Evolutionary conservation across 2,329 filamentous ascomycete species (phyloP).

Genomic region (Zymoseptoria pseudotritici): DNA sequence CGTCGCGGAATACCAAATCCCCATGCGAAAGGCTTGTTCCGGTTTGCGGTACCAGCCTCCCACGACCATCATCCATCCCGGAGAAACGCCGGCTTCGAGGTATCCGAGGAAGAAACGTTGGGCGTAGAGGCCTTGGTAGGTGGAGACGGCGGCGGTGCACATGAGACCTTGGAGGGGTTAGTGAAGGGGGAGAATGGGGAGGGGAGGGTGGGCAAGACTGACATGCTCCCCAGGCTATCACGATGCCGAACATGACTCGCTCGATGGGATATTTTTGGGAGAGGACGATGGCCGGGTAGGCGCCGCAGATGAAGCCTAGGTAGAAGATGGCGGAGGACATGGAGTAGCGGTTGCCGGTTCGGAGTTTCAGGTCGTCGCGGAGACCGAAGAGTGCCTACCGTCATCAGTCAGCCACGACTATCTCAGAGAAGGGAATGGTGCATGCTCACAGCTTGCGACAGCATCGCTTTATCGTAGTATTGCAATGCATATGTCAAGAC

Average conservation of each 20-base stretch:
- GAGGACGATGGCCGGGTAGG: slow-evolving; percentile 38
- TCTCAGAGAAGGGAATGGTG: neutral
- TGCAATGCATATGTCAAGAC: slow-evolving; percentile 41
- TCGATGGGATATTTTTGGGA: slow-evolving; percentile 43
- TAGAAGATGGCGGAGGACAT: slow-evolving; percentile 43
- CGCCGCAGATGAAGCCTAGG: slow-evolving; percentile 42
- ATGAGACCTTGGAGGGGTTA: slow-evolving; percentile 21
- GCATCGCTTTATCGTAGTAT: slow-evolving; percentile 48
- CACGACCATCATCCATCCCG: slow-evolving; percentile 50
- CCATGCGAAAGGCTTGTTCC: slow-evolving; percentile 25
- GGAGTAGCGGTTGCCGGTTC: slow-evolving; percentile 38
- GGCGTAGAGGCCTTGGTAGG: slow-evolving; percentile 34
- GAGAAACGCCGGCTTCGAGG: slow-evolving; percentile 49
- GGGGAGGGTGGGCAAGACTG: neutral
- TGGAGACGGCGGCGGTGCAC: slow-evolving; percentile 32
- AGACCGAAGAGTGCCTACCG: slow-evolving; percentile 37
- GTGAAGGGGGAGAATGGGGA: neutral
- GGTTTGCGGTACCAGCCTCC: slow-evolving; percentile 22
- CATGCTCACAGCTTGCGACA: slow-evolving; percentile 43
- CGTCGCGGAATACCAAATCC: slow-evolving; percentile 31
- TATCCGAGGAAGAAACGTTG: slow-evolving; percentile 52
- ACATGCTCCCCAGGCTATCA: slow-evolving; percentile 33
- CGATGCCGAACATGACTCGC: slow-evolving; percentile 36
- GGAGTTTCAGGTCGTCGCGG: slow-evolving; percentile 35
- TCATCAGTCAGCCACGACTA: neutral